Evolutionary conservation across 331 rosid species (phyloP).

Genomic region (Acacia pycnantha): DNA sequence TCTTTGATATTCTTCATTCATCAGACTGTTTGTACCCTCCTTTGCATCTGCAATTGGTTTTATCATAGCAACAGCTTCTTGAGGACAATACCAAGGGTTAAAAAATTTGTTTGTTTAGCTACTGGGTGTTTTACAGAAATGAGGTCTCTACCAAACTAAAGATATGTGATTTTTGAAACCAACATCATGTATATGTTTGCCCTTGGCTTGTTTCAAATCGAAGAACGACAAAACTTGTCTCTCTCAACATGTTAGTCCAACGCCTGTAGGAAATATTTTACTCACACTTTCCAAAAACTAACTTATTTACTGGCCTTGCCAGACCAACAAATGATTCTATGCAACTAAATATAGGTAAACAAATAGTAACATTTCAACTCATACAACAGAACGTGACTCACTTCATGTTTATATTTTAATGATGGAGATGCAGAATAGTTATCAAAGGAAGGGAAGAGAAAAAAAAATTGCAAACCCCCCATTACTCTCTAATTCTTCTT

Average conservation of each 20-base stretch:
- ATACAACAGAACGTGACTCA: conserved; percentile 2
- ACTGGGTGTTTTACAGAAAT: neutral
- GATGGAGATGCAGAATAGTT: neutral
- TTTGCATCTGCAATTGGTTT: conserved; percentile 77
- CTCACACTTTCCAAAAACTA: neutral
- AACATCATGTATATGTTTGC: neutral
- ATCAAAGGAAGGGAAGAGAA: neutral
- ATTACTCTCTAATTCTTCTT: no score
- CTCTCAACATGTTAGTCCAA: neutral
- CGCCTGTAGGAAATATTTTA: neutral
- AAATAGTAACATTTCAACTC: neutral
- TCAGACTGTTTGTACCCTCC: conserved; percentile 81
- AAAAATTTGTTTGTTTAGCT: neutral
- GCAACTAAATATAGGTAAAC: neutral
- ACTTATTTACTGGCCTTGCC: neutral
- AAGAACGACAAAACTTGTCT: no score
- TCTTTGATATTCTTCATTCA: conserved; percentile 88
- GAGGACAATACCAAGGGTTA: conserved; percentile 4
- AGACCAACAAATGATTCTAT: neutral
- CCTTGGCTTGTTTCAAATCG: no score
- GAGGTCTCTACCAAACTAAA: neutral
- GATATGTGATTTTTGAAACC: neutral
- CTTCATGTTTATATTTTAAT: neutral
- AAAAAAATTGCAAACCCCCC: neutral
- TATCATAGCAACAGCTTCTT: conserved; percentile 35